Base-by-base conservation (phyloP, 2,329 filamentous ascomycete genomes). In the Phialocephala subalpina region DNA sequence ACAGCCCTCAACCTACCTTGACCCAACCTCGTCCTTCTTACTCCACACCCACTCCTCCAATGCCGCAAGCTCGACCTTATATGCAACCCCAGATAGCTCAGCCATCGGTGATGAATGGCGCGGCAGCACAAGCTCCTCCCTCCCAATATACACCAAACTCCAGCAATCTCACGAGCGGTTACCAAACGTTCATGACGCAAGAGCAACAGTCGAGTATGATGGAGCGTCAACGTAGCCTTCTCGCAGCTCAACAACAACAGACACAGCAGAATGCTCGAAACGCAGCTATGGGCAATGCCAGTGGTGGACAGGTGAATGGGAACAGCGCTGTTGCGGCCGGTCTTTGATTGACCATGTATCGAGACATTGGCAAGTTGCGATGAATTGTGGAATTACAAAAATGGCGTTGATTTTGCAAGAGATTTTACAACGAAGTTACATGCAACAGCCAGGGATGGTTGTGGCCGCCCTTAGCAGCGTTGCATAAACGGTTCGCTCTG, bases 201-300 rank as follows among this genome's bases (percentile, higher is more conserved):
- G 74, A 74, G 62, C 70, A 79, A 62, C 78, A 80, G 56, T 70
- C 74, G 27, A 72, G 67, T 49, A 75, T 80, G 69, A 73, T 79
- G 69, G 77, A 79, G 38, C 73, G 76, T 33, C 76, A 78, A 63
- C 71, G 76, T 35, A 76, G 74, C 57, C 75, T 77, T 57, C 60
- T 78, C n/a, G 76, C 75, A 20, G 71, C 73, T 59, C 77, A 78
- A 58, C 76, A 76, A 64, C 63, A 60, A 36, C 42, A 59, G 16
- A 63, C 69, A 16, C 75, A 77, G 47, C 70, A 75, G 55, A 70
- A 73, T 55, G 75, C 75, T 52, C 72, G 74, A 66, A 72, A 65
- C 63, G 70, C 70, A 27, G 65, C 72, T 29, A 66, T 74, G 60
- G 70, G 67, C 25, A 70, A 73, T 45, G 67, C 73, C 20, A 59